Conservation (phyloP, 1,139 yeast species). For the Yamadazyma mexicana region DNA sequence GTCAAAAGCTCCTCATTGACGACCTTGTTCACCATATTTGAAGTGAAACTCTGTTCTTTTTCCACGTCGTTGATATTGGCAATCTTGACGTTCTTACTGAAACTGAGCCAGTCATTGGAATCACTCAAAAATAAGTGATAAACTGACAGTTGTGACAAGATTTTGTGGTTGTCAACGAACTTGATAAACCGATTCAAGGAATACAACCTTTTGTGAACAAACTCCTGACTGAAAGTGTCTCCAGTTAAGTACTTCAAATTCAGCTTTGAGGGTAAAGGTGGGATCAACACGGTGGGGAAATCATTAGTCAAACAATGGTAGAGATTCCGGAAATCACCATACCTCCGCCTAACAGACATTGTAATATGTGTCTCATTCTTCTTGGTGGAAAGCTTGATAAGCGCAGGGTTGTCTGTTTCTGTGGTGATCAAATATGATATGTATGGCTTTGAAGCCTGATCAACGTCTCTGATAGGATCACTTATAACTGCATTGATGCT, state of each 20-base stretch:
- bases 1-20: conserved; percentile 66
- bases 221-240: conserved; percentile 80
- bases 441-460: conserved; percentile 76
- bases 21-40: conserved; percentile 39
- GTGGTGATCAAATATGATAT: conserved; percentile 80
- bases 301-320: conserved; percentile 75
- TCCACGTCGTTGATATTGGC: conserved; percentile 28
- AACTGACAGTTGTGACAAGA: conserved; percentile 66
- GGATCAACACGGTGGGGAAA: conserved; percentile 81
- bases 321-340: conserved; percentile 78
- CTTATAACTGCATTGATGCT: conserved; percentile 50
- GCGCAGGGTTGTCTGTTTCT: conserved; percentile 46
- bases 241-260: conserved; percentile 91
- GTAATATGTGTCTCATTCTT: conserved; percentile 20
- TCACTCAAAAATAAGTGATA: conserved; percentile 74
- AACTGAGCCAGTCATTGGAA: conserved; percentile 81
- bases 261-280: conserved; percentile 93
- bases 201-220: conserved; percentile 80
- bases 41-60: conserved; percentile 19
- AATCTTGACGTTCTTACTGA: conserved; percentile 61
- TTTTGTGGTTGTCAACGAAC: conserved; percentile 73
- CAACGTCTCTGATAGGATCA: conserved; percentile 73
- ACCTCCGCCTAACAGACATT: conserved; percentile 69
- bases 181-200: conserved; percentile 76
- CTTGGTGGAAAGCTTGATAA: conserved; percentile 30